Conservation (phyloP, 2,329 filamentous ascomycete genomes). For the Colletotrichum sp. region DNA sequence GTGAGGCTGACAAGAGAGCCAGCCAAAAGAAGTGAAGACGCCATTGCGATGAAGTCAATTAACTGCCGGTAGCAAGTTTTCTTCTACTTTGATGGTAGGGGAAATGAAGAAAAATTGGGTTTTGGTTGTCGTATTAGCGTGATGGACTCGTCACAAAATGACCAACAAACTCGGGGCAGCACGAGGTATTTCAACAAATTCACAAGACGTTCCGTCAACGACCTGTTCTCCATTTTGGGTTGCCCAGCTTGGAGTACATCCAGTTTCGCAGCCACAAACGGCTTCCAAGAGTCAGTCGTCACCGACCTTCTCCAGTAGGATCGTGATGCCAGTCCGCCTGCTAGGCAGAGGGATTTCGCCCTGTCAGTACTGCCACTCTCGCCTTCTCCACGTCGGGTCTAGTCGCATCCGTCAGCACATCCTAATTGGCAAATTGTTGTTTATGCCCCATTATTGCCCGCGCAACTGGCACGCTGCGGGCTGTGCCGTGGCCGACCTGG, state of each 20-base stretch:
- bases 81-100: accelerated
- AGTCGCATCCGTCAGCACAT: background rate
- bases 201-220: background rate
- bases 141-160: accelerated
- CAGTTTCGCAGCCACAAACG: background rate
- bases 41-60: background rate
- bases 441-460: background rate
- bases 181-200: background rate
- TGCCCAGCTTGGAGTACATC: background rate
- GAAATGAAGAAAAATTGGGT: background rate
- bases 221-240: background rate
- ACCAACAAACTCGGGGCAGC: background rate
- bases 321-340: background rate
- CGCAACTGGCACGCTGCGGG: background rate
- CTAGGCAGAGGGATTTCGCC: background rate
- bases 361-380: background rate
- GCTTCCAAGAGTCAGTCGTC: background rate
- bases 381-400: background rate
- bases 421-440: background rate
- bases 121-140: background rate
- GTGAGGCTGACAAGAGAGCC: background rate
- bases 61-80: accelerated
- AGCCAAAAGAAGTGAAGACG: background rate
- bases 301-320: background rate
- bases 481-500: background rate